Evolutionary conservation across 1,284 basidiomycete species (phyloP), one percentile per base, ranked within the genome.

Genomic region (Malassezia brasiliensis): DNA sequence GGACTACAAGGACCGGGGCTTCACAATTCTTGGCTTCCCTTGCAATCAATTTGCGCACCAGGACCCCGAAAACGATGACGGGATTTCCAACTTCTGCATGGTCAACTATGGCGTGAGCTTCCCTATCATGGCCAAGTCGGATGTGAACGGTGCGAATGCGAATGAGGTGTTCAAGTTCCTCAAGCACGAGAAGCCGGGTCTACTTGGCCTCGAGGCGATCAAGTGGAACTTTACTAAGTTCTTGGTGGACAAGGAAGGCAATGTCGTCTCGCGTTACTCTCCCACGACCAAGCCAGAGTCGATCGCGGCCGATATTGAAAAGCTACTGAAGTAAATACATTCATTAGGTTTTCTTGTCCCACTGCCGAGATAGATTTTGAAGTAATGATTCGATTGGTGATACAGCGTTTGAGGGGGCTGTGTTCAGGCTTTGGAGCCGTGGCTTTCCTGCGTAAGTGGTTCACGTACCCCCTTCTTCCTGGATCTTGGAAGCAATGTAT

Each of bases 141-240:
- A 93, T 51, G 90, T 93, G 52, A 94, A 93, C 74, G 89, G 90
- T 11, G 82, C 85, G 68, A 73, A 78, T 63, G 77, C 80, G 65
- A 89, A 88, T 76, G 81, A 86, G 68, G 86, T 89, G 8, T 91
- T 83, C 79, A 82, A 85, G 59, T 91, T 83, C 82, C 81, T 93
- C 67, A 93, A 93, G 80, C 77, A 78, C 42, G 78, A 87, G 76
- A 86, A 87, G 76, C 62, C 83, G 2, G 86, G 86, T 8, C 65
- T 88, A 38, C 74, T 89, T 44, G 86, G 87, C 30, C 76, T 87
- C 49, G 80, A 81, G 17, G 80, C 84, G 50, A 87, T 89, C 78
- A 88, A 88, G 62, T 77, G 76, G 75, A 76, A 76, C 72, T 77
- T 68, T 71, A 78, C 78, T 66, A 78, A 63, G 38, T 79, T 79